Evolutionary conservation across 129 eudicot genomes (phyloP).

Genomic region (Lonicera japonica): DNA sequence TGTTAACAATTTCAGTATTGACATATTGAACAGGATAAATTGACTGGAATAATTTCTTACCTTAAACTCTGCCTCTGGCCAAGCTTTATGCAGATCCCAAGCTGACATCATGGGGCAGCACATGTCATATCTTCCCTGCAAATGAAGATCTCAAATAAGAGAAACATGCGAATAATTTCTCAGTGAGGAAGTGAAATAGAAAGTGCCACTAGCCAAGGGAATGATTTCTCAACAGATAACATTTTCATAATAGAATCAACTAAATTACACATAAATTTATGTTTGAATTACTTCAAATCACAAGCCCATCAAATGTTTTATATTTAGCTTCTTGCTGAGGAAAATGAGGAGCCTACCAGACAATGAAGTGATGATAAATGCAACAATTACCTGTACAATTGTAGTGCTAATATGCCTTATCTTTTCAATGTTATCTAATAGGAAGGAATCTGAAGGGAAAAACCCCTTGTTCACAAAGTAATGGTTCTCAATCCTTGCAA

Average conservation of each 20-base stretch:
- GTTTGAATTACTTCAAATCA: not conserved
- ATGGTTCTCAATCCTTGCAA: slow-evolving; percentile 97
- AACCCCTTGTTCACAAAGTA: slow-evolving; percentile 89
- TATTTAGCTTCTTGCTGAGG: not conserved
- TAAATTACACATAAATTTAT: not conserved
- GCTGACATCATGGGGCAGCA: slow-evolving; percentile 99
- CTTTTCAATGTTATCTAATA: slow-evolving; percentile 82
- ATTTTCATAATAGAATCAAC: not conserved
- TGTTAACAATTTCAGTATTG: too few relatives aligned
- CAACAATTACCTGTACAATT: slow-evolving; percentile 74
- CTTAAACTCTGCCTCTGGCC: slow-evolving; percentile 97
- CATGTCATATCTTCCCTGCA: slow-evolving; percentile 93
- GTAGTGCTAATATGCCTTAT: slow-evolving; percentile 76
- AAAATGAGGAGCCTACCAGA: not conserved
- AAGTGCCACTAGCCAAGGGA: not conserved
- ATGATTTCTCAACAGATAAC: not conserved
- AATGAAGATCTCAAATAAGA: slow-evolving; percentile 5
- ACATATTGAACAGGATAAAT: not conserved
- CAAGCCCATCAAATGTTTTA: not conserved
- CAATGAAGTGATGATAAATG: not conserved
- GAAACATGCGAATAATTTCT: not conserved
- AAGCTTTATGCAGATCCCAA: slow-evolving; percentile 99
- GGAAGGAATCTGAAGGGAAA: slow-evolving; percentile 74
- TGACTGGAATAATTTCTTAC: slow-evolving; percentile 23
- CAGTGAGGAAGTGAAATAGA: not conserved